Evolutionary conservation across 139 green algal species (phyloP), one percentile per base, ranked within the genome.

Genomic region (Picochlorum sp.): DNA sequence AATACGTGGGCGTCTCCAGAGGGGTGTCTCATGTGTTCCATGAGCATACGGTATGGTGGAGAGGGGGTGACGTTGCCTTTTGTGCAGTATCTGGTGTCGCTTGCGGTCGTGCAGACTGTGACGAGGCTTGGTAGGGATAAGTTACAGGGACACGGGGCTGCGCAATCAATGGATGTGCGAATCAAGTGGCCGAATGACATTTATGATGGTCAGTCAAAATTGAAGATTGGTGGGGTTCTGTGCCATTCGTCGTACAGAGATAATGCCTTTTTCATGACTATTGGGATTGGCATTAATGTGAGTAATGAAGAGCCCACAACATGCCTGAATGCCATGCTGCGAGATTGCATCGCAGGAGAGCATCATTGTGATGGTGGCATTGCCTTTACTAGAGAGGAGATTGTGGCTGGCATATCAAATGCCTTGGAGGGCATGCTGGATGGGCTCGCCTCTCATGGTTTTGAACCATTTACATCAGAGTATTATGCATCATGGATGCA

Each of bases 141-240:
- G 14, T 10, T 16, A 10, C 56, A 23, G 15, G 26, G 49, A 28
- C 0, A 21, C 2, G 16, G 4, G 4, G 4, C n/a, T 47, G 18
- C 6, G 15, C 15, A 66, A 3, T 14, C 41, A 11, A n/a, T 89
- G 23, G 73, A 89, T 18, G 63, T 97, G 9, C 69, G 77, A 28
- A 91, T 98, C 58, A 98, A 98, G 69, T 98, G 92, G 92, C 92
- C 92, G 56, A 98, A 98, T 63, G 92, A 98, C 74, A 74, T 98
- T 6, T 96, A 97, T 76, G 67, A 49, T 10, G 34, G 50, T 1
- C 66, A 63, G 21, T 54, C 47, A 26, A 21, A 21, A 54, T 66
- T 89, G 14, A 98, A 98, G 75, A 67, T 97, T 11, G 92, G 85
- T 0, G 92, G 92, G 52, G 79, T 95, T 3, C 83, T 98, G 41